Base-by-base conservation (phyloP, 352 stramenopile genomes). In the Aphanomyces stellatus region DNA sequence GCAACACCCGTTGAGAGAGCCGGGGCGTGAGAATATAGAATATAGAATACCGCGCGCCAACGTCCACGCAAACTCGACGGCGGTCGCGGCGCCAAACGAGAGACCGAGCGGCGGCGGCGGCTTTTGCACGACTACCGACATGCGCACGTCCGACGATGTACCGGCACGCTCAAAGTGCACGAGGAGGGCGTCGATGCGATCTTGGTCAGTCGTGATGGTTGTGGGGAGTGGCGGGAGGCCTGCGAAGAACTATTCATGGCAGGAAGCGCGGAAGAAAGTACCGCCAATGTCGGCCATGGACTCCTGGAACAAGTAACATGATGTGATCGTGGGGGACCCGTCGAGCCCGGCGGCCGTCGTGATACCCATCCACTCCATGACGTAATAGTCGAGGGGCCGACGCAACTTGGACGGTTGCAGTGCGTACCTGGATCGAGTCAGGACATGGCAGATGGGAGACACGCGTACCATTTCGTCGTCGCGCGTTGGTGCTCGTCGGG, bases 391-490 rank as follows among this genome's bases (percentile, higher is more conserved):
- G 25, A 17, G 6, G 24, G 24, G 17, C 10, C 41, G 34, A 25
- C 13, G 28, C 15, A 62, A n/a, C 35, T 62, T 62, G 11, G 53
- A 62, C 34, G 19, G 55, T 49, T n/a, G 3, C 30, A 63, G 37
- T n/a, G 37, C 37, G 2, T 46, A 46, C 37, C 37, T 46, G n/a
- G n/a, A n/a, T n/a, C n/a, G n/a, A n/a, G n/a, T n/a, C n/a, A n/a
- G n/a, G n/a, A n/a, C n/a, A n/a, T n/a, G n/a, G n/a, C n/a, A n/a
- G n/a, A n/a, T n/a, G n/a, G n/a, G n/a, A n/a, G n/a, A n/a, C n/a
- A n/a, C n/a, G n/a, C n/a, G n/a, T 33, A 63, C 55, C 55, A 63
- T 28, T 63, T 63, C 11, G 55, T 49, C 5, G 55, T 63, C 34
- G 55, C 55, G 30, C 55, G 55, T 53, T 63, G n/a, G n/a, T n/a